A percentile compares a stretch with the other conserved stretches of the same genome.
These are phyloP conservation scores for Talaromyces albobiverticillius DNA, from an alignment of 2,329 filamentous ascomycete species.

Conservation along the genomic window DNA sequence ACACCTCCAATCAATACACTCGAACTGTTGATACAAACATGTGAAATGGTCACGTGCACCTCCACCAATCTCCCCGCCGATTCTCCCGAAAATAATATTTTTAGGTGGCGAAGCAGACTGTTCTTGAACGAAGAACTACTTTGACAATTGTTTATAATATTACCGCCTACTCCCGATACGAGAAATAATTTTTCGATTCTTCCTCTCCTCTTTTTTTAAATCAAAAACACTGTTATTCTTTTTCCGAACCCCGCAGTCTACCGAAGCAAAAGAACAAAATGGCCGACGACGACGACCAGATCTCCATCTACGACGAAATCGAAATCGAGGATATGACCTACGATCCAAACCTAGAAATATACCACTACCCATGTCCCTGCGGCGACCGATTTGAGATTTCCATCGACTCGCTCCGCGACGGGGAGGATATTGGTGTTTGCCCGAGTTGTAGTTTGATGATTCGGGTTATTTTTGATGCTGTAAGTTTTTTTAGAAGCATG, in stretches of 20 bases:
- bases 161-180: neutral
- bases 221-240: too few relatives aligned
- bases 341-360: slow-evolving; percentile 77
- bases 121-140: too few relatives aligned
- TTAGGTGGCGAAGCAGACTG: too few relatives aligned
- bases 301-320: slow-evolving; percentile 92
- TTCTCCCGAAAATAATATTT: neutral
- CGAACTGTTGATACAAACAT: too few relatives aligned
- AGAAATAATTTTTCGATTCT: too few relatives aligned
- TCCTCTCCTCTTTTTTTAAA: too few relatives aligned
- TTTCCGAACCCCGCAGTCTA: too few relatives aligned
- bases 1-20: too few relatives aligned
- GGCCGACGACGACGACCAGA: slow-evolving; percentile 58
- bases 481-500: slow-evolving; percentile 47
- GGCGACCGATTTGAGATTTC: slow-evolving; percentile 94
- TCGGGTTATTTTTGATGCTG: slow-evolving; percentile 83
- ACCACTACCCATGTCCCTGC: slow-evolving; percentile 95
- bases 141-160: too few relatives aligned
- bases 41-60: neutral
- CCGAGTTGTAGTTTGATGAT: slow-evolving; percentile 98
- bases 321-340: slow-evolving; percentile 99
- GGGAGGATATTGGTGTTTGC: slow-evolving; percentile 92
- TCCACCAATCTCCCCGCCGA: neutral
- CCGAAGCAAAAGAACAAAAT: too few relatives aligned
- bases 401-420: slow-evolving; percentile 79